These are phyloP conservation scores for Polygonum maritimum DNA, from an alignment of 148 eudicot genomes.

Conservation along the genomic window DNA sequence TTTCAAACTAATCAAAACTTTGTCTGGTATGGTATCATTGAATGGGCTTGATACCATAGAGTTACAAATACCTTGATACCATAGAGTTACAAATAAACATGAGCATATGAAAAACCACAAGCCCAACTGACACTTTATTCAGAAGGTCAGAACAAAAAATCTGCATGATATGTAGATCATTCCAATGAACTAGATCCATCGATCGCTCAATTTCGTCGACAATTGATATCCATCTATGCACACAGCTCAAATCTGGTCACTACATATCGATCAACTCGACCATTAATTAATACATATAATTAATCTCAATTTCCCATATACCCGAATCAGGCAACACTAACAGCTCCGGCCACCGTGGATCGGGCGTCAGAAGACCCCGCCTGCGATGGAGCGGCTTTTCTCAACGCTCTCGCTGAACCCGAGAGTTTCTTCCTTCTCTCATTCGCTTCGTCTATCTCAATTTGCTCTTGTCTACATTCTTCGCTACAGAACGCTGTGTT, in stretches of 20 bases:
- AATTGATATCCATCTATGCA: not conserved
- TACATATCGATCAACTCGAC: not conserved
- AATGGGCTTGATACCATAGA: no score
- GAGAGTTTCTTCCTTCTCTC: constrained; percentile 24
- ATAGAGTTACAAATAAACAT: no score
- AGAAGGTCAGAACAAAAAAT: not conserved
- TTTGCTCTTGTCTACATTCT: constrained; percentile 49
- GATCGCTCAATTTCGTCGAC: not conserved
- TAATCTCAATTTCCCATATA: not conserved
- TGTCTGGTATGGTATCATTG: no score
- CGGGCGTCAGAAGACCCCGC: not conserved
- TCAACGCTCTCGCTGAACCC: not conserved
- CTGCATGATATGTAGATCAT: not conserved
- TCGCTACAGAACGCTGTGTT: constrained; percentile 50
- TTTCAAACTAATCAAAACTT: no score
- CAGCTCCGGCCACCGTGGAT: constrained; percentile 9
- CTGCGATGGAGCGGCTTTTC: not conserved
- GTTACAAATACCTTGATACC: no score
- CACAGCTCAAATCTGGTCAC: constrained; percentile 2
- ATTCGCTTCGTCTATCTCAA: constrained; percentile 36
- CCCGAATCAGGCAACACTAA: not conserved
- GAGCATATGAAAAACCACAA: not conserved
- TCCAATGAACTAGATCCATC: not conserved
- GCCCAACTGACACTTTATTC: not conserved
- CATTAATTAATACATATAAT: not conserved